Conservation (phyloP, 257 asterid genomes). For the Galeopsis tetrahit region DNA sequence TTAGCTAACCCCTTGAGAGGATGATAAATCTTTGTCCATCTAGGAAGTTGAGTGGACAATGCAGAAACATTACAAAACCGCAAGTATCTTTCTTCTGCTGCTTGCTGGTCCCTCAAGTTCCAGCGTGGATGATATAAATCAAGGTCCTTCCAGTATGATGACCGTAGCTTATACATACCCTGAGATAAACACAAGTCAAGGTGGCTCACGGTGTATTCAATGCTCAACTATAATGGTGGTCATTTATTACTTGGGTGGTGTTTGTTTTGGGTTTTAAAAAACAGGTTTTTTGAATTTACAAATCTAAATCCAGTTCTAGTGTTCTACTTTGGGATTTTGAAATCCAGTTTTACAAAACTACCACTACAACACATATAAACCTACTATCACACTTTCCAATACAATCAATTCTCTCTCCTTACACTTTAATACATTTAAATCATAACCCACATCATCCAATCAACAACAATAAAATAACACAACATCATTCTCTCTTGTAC, state of each 20-base stretch:
- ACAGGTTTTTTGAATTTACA: too few relatives aligned
- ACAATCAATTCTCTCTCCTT: too few relatives aligned
- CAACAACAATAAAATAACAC: too few relatives aligned
- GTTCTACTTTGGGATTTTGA: too few relatives aligned
- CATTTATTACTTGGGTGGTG: neutral
- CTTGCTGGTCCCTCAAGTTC: constrained; percentile 89
- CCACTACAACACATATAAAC: too few relatives aligned
- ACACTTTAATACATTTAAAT: too few relatives aligned
- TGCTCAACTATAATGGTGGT: constrained; percentile 6
- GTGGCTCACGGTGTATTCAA: constrained; percentile 8
- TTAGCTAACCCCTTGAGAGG: constrained; percentile 86
- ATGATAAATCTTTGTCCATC: constrained; percentile 77
- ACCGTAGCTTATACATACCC: constrained; percentile 90
- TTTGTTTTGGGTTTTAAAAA: too few relatives aligned
- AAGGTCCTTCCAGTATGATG: constrained; percentile 79
- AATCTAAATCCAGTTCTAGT: too few relatives aligned
- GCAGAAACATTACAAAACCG: constrained; percentile 86
- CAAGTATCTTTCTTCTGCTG: constrained; percentile 90
- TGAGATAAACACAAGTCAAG: constrained; percentile 42
- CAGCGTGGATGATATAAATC: constrained; percentile 98
- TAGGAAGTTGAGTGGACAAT: constrained; percentile 80
- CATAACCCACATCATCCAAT: too few relatives aligned
- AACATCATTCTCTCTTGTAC: too few relatives aligned
- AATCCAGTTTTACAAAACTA: too few relatives aligned
- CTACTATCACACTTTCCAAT: too few relatives aligned